Evolutionary conservation across 2,329 filamentous ascomycete species (phyloP).

Genomic region (Fusarium citri): DNA sequence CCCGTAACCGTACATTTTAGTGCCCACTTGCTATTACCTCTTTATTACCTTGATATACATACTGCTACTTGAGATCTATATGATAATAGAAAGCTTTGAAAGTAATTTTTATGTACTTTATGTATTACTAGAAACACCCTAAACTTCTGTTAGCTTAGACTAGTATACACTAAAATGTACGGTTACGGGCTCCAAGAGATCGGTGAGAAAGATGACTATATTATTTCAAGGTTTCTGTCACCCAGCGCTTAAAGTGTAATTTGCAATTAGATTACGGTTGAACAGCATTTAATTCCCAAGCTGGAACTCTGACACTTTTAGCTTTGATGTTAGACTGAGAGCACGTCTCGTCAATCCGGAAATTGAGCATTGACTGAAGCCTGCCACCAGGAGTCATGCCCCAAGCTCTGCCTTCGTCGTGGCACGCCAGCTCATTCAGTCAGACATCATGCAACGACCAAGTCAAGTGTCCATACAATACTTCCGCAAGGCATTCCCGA

Average conservation of each 20-base stretch:
- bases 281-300: background rate
- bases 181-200: too few species aligned
- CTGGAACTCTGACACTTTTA: background rate
- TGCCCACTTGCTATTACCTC: too few species aligned
- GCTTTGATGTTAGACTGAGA: background rate
- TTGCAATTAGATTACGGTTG: background rate
- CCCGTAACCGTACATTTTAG: too few species aligned
- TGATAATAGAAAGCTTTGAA: too few species aligned
- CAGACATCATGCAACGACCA: background rate
- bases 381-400: background rate
- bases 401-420: background rate
- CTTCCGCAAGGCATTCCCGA: rapidly evolving
- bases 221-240: background rate
- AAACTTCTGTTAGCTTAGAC: too few species aligned
- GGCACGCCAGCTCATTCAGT: background rate
- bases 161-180: too few species aligned
- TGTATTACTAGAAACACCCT: too few species aligned
- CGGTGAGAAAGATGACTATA: background rate
- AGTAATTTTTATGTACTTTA: too few species aligned
- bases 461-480: background rate
- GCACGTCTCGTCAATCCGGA: background rate
- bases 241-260: background rate
- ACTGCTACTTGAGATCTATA: too few species aligned
- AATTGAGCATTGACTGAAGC: background rate
- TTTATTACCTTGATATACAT: too few species aligned